These are phyloP conservation scores for Serendipita indica DNA, from an alignment of 768 basidiomycete species.

Conservation along the genomic window DNA sequence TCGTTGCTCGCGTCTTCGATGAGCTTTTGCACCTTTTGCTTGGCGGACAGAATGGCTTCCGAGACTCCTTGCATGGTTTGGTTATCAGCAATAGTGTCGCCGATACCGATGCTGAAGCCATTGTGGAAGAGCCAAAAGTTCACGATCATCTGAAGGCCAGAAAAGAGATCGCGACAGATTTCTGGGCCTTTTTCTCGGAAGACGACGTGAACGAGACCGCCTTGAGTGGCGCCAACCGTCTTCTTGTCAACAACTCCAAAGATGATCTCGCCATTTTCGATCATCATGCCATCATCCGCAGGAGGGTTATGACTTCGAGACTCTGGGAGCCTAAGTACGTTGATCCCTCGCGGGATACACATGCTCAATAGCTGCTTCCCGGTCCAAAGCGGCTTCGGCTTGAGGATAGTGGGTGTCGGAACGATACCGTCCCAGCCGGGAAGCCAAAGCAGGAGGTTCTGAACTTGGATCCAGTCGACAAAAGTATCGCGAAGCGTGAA, in stretches of 20 bases:
- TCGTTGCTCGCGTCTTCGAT: conserved; percentile 78
- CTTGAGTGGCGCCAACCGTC: conserved; percentile 91
- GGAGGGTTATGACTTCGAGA: conserved; percentile 46
- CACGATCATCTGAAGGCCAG: conserved; percentile 86
- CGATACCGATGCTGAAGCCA: conserved; percentile 97
- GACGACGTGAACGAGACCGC: conserved; percentile 89
- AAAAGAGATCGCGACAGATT: conserved; percentile 77
- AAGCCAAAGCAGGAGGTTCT: conserved; percentile 96
- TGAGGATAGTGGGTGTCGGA: conserved; percentile 86
- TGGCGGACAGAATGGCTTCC: conserved; percentile 64
- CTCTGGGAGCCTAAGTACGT: conserved; percentile 70
- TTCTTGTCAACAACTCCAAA: conserved; percentile 97
- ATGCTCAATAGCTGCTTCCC: conserved; percentile 93
- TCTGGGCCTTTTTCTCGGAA: conserved; percentile 97
- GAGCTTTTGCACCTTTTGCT: conserved; percentile 59
- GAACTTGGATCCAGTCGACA: conserved; percentile 88
- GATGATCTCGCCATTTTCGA: conserved; percentile 92
- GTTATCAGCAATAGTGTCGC: conserved; percentile 90
- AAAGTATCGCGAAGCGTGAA: conserved; percentile 93
- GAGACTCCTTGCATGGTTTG: conserved; percentile 81
- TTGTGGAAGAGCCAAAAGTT: conserved; percentile 99
- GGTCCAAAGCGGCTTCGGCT: conserved; percentile 94
- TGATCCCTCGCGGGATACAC: conserved; percentile 89
- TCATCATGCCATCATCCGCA: conserved; percentile 85
- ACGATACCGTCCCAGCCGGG: conserved; percentile 93